Evolutionary conservation across 768 basidiomycete genomes (phyloP), one percentile per base, ranked within the genome.

Genomic region (Symmetrospora coprosmae): DNA sequence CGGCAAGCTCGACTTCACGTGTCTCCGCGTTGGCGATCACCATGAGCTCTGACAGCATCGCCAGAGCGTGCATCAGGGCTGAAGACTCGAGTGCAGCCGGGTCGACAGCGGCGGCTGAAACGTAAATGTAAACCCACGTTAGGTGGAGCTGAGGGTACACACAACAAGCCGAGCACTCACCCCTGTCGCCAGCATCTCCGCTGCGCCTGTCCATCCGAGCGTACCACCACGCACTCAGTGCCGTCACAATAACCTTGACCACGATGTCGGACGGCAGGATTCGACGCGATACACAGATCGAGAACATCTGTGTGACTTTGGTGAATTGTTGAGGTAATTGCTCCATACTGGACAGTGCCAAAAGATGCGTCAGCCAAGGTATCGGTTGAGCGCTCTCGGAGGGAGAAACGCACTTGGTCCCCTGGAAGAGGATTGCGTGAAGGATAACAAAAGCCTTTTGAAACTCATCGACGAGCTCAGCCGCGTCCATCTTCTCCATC

Each of bases 221-320:
- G 64, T 83, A 84, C 85, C 87, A 92, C 13, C 90, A 76, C 0
- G 86, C 85, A 31, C 86, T 84, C 63, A 92, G 80, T 0, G 82
- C 77, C 37, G 88, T 78, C 30, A 85, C 78, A 49, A 87, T 74
- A 11, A 82, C 76, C 68, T 84, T 84, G 59, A 81, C 78, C 63
- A 94, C 86, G 62, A 81, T 77, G 49, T 91, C 87, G 34, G 79
- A 78, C 2, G 84, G 79, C 39, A 94, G 76, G 53, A 79, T 74
- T 9, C 87, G 83, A 38, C 83, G 79, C 19, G 80, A 77, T 8
- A 88, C 77, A 23, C 86, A 78, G 2, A 71, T 67, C 28, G 72
- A 73, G 64, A 92, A 86, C 31, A 81, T 79, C 1, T 77, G 73
- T 28, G 77, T 71, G 4, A 83, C 76, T 50, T 72, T 72, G 64